These are phyloP conservation scores for Pseudotsuga menziesii DNA, from an alignment of 75 land plant species.

Conservation along the genomic window DNA sequence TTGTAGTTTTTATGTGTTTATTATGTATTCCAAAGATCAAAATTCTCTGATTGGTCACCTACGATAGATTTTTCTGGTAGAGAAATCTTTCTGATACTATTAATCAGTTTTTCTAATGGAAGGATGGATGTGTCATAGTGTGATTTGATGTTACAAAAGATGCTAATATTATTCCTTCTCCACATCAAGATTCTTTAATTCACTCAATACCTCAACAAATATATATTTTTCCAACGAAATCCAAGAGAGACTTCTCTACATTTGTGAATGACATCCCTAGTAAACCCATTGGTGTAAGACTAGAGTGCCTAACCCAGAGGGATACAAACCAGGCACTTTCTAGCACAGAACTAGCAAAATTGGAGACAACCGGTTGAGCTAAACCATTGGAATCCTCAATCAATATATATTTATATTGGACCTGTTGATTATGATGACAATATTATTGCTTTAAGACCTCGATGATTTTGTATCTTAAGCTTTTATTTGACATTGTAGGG, in stretches of 20 bases:
- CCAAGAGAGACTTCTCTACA: no score
- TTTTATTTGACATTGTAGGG: neutral
- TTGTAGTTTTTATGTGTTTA: neutral
- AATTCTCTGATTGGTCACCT: neutral
- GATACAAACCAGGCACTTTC: neutral
- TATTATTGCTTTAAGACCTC: neutral
- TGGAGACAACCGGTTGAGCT: neutral
- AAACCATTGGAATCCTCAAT: neutral
- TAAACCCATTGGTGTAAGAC: no score
- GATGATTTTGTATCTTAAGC: neutral
- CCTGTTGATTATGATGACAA: neutral
- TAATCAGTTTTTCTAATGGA: neutral
- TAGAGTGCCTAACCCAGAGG: no score
- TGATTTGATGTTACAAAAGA: neutral
- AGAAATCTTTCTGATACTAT: neutral
- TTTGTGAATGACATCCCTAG: no score
- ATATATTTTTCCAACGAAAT: no score
- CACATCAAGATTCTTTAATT: neutral
- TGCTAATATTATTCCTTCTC: neutral
- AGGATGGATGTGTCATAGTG: neutral
- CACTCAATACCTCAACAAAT: no score
- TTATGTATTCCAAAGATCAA: constrained; percentile 1
- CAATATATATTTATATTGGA: no score
- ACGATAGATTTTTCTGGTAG: neutral
- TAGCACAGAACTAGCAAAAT: no score